These are phyloP conservation scores for Royoungia palumana DNA, from an alignment of 768 basidiomycete genomes.

Conservation along the genomic window DNA sequence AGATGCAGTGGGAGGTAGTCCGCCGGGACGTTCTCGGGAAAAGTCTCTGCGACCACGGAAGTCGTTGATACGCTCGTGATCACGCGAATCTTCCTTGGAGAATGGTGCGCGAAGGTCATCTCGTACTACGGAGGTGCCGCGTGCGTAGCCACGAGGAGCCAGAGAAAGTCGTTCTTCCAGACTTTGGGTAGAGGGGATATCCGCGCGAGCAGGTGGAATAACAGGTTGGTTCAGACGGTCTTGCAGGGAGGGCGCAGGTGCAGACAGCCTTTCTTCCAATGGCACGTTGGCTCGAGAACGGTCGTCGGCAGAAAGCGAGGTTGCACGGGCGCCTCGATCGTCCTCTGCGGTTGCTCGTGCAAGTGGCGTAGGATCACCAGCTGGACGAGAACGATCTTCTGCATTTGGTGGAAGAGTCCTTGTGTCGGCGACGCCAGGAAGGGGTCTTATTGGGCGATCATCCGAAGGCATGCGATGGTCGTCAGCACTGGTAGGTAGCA, in stretches of 20 bases:
- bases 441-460: constrained; percentile 32
- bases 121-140: constrained; percentile 29
- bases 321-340: constrained; percentile 25
- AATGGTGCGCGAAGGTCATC: constrained; percentile 34
- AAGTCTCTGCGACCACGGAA: constrained; percentile 31
- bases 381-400: constrained; percentile 22
- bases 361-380: constrained; percentile 17
- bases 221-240: constrained; percentile 38
- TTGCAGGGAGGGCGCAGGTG: constrained; percentile 33
- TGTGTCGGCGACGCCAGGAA: constrained; percentile 14
- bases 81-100: constrained; percentile 30
- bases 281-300: constrained; percentile 26
- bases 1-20: constrained; percentile 9
- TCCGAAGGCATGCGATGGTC: constrained; percentile 27
- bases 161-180: constrained; percentile 43
- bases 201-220: constrained; percentile 16
- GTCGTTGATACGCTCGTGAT: constrained; percentile 21
- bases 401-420: constrained; percentile 12
- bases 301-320: constrained; percentile 23
- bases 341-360: constrained; percentile 20
- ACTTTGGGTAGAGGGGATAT: constrained; percentile 30
- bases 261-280: constrained; percentile 40
- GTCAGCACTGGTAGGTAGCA: constrained; percentile 14
- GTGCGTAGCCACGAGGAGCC: constrained; percentile 23
- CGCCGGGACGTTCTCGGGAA: constrained; percentile 34